A percentile compares a stretch with the other conserved stretches of the same genome.
phyloP scores from a whole-genome alignment of 2,329 filamentous ascomycete genomes.

The Venturia carpophila region DNA sequence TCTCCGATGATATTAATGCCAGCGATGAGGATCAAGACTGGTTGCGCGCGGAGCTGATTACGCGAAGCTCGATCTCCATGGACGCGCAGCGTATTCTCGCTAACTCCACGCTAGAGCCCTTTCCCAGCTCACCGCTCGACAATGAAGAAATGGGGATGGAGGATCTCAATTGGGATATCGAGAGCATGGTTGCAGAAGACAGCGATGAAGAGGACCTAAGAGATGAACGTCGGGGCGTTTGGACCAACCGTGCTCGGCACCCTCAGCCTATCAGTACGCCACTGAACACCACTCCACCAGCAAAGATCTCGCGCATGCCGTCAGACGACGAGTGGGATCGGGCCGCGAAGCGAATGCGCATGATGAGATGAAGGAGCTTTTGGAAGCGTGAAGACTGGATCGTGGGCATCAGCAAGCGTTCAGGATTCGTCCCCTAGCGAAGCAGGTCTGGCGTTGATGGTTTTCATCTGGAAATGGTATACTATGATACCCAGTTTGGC shows the following conservation, averaged over 20 bases:
- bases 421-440: not conserved
- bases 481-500: not conserved
- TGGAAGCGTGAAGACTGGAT: not conserved
- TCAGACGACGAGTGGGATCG: not conserved
- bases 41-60: not conserved
- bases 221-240: not conserved
- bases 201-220: not conserved
- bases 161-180: not conserved
- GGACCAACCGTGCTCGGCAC: constrained; percentile 6
- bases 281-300: not conserved
- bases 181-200: not conserved
- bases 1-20: not conserved
- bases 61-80: not conserved
- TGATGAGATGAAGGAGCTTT: constrained; percentile 1
- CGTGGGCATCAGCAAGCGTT: not conserved
- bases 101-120: not conserved
- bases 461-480: not conserved
- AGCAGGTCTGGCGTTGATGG: not conserved
- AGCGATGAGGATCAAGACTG: not conserved
- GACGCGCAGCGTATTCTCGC: not conserved
- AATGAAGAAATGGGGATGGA: not conserved
- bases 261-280: constrained; percentile 1
- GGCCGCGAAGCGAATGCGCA: constrained; percentile 3
- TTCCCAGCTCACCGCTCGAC: not conserved
- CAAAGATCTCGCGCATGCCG: constrained; percentile 5